Evolutionary conservation across 2,329 filamentous ascomycete genomes (phyloP).

Genomic region (Teratosphaeriaceae sp.): DNA sequence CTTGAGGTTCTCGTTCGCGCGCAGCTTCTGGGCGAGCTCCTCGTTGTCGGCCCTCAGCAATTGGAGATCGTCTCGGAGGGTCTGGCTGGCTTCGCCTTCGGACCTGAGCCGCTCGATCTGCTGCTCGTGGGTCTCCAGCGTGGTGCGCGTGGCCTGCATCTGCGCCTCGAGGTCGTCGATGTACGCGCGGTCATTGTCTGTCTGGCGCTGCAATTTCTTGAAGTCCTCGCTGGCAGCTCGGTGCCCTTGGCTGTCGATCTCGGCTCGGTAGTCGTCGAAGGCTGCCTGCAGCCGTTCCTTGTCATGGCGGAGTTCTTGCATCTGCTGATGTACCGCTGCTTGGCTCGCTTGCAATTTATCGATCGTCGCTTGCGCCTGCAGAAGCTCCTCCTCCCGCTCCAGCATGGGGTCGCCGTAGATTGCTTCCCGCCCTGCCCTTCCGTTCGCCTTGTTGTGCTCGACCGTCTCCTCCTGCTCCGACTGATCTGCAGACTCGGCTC

Average conservation of each 20-base stretch:
- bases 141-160: conserved; percentile 37
- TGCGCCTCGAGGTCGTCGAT: conserved; percentile 45
- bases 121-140: conserved; percentile 40
- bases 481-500: conserved; percentile 25
- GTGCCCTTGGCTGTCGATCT: conserved; percentile 36
- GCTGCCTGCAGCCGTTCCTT: conserved; percentile 42
- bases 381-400: conserved; percentile 44
- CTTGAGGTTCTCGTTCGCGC: conserved; percentile 47
- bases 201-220: conserved; percentile 37
- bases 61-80: conserved; percentile 46
- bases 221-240: conserved; percentile 34
- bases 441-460: conserved; percentile 14
- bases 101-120: conserved; percentile 38
- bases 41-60: conserved; percentile 43
- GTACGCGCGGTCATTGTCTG: conserved; percentile 41
- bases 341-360: conserved; percentile 37
- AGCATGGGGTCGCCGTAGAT: conserved; percentile 37
- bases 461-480: conserved; percentile 22
- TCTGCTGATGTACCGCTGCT: conserved; percentile 34
- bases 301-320: conserved; percentile 35
- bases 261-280: conserved; percentile 40
- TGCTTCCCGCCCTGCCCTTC: conserved; percentile 13
- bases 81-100: conserved; percentile 40
- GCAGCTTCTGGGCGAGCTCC: conserved; percentile 42
- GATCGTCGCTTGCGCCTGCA: conserved; percentile 43